Base-by-base conservation (phyloP, 306 rosid genomes). In the Morella rubra region DNA sequence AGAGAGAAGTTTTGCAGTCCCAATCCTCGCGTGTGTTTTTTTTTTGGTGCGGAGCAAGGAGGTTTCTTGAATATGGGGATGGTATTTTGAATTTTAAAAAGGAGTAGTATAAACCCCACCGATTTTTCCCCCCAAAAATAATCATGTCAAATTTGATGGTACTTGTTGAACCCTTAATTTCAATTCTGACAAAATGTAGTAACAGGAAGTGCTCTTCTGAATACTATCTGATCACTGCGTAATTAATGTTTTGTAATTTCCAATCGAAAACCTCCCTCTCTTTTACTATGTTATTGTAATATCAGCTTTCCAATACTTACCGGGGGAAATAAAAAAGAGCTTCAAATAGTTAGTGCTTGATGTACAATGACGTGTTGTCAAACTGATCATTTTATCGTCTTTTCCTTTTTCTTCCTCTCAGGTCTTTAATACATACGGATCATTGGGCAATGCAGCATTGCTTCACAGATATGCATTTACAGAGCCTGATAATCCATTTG, bases 391-490 rank as follows among this genome's bases (percentile, higher is more conserved):
- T 55, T 76, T 22, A 65, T 44, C 9, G 6, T 44, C 60, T 3
- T 64, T 56, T 72, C 37, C 64, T 55, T 20, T 20, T 79, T 20
- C 62, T 72, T 67, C 49, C 55, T 73, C 5, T 77, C 88, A 91
- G 97, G 91, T 94, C 71, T 94, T 86, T 72, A 94, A 92, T 80
- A 94, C 97, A 40, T 94, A 94, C 3, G 97, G 98, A n/a, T 66
- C 79, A 55, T 9, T 86, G 85, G 95, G 97, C 22, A 94, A 94
- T 76, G 98, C 97, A 68, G 98, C 96, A 60, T 83, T 94, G 85
- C 97, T 94, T 77, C 95, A 94, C 77, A 87, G 98, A 83, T 94
- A 92, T 22, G 97, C 97, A 73, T 94, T 94, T 79, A 90, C 97
- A 4, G 98, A 92, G 87, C 88, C 87, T 59, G 81, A 92, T 76